A percentile compares a stretch with the other conserved stretches of the same genome.
phyloP scores from a whole-genome alignment of 345 rosid species.

The Arabidopsis thaliana region DNA sequence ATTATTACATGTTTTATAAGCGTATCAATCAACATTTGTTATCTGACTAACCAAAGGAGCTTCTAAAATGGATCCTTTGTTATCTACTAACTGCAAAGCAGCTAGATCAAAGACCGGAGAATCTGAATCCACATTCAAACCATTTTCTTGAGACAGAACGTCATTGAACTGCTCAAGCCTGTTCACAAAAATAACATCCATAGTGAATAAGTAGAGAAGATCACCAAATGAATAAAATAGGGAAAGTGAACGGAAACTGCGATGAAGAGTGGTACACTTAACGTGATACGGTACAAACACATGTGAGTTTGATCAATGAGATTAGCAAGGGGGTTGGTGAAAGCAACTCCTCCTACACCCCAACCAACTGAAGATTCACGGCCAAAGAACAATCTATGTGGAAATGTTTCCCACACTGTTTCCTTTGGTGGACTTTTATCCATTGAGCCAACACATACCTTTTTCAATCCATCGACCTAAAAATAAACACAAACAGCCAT shows the following conservation, averaged over 20 bases:
- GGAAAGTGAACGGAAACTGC: neutral
- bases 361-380: slow-evolving; percentile 60
- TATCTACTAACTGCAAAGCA: slow-evolving; percentile 49
- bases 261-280: slow-evolving; percentile 37
- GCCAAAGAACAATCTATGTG: slow-evolving; percentile 86
- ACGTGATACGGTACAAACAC: slow-evolving; percentile 87
- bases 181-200: slow-evolving; percentile 34
- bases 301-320: slow-evolving; percentile 53
- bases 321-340: slow-evolving; percentile 63
- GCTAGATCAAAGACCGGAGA: slow-evolving; percentile 60
- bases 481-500: slow-evolving; percentile 14
- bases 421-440: slow-evolving; percentile 79
- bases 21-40: neutral
- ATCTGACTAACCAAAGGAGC: slow-evolving; percentile 42
- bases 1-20: slow-evolving; percentile 17
- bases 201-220: slow-evolving; percentile 16
- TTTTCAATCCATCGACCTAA: slow-evolving; percentile 78
- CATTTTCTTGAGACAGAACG: slow-evolving; percentile 76
- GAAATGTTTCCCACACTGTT: slow-evolving; percentile 68
- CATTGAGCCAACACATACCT: slow-evolving; percentile 68
- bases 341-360: slow-evolving; percentile 96
- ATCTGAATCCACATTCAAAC: slow-evolving; percentile 42
- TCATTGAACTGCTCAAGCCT: slow-evolving; percentile 98
- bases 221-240: slow-evolving; percentile 5
- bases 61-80: slow-evolving; percentile 55